Conservation (phyloP, 2,329 filamentous ascomycete genomes). For the Fusarium dlaminii region DNA sequence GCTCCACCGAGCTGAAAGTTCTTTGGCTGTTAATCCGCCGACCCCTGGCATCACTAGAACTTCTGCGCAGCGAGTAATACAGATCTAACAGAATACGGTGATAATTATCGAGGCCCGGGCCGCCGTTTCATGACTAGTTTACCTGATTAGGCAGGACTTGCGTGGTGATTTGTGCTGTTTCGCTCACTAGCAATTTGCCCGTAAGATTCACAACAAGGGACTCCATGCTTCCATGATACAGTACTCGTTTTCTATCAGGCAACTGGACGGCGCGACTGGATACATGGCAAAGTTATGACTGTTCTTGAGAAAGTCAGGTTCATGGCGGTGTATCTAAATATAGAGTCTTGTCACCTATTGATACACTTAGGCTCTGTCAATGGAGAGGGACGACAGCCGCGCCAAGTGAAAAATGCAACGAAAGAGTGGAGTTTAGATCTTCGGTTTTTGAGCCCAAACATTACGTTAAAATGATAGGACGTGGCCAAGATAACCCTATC, state of each 20-base stretch:
- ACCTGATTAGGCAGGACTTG: no score
- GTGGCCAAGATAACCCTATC: no score
- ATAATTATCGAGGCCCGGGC: background rate
- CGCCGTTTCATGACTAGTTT: background rate
- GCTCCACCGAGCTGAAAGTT: background rate
- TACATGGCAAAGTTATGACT: no score
- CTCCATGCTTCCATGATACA: background rate
- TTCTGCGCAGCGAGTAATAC: background rate
- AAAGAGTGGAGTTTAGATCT: accelerated
- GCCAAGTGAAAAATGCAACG: background rate
- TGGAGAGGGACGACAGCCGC: background rate
- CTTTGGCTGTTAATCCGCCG: accelerated
- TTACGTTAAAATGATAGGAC: background rate
- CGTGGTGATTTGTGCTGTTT: background rate
- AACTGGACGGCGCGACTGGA: no score
- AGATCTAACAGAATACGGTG: background rate
- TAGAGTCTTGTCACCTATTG: background rate
- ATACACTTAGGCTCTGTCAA: accelerated
- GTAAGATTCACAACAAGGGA: background rate
- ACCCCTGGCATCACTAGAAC: background rate
- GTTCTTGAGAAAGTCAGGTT: accelerated
- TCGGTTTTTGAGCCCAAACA: background rate
- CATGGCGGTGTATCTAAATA: background rate
- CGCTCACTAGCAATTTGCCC: background rate
- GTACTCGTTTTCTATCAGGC: no score